Base-by-base conservation (phyloP, 1,284 basidiomycete species). In the Termitomyces sp. region DNA sequence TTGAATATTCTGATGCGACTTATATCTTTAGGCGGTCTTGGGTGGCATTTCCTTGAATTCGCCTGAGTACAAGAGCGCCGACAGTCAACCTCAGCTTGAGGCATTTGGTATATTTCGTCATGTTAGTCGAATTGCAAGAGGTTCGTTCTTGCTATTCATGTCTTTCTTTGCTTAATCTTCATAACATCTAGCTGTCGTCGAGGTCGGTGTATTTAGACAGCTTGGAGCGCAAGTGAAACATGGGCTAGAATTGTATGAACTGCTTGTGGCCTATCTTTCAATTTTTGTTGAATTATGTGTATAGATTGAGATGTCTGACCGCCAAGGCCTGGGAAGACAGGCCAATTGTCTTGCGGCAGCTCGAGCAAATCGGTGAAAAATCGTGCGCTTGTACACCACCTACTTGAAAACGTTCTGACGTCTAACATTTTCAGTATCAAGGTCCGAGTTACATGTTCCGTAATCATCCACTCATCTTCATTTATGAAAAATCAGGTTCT, bases 301-400 rank as follows among this genome's bases (percentile, higher is more conserved):
- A 28, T 43, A 91, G 89, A 41, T 66, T 84, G 42, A 79, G 88
- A 30, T 87, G 84, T 61, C 66, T 93, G 39, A 79, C 74, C 52
- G 88, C 88, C 10, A 91, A 85, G 62, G 83, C 88, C 44, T 93
- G 91, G 91, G 91, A 93, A 61, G 88, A 91, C 62, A 74, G 89
- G 34, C 86, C 90, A 11, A 72, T 84, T 18, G 86, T 91, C 13
- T 72, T 93, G 52, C 79, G 84, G 46, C 91, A 93, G 63, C 77
- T 93, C 44, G 84, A 89, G 42, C 80, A 84, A 19, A 84, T 93
- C 45, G 91, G 91, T 38, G 89, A 92, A 62, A 91, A 91, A 78
- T 91, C 88, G 88, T 91, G 54, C 64, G 84, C 69, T 5, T 19
- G 53, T 40, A 39, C 28, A 44, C 40, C 38, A 52, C 40, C 14